Percentiles rank a stretch among this genome's conserved stretches.
phyloP scores from a whole-genome alignment of 805 yeast species.

The Metschnikowia gruessii region DNA sequence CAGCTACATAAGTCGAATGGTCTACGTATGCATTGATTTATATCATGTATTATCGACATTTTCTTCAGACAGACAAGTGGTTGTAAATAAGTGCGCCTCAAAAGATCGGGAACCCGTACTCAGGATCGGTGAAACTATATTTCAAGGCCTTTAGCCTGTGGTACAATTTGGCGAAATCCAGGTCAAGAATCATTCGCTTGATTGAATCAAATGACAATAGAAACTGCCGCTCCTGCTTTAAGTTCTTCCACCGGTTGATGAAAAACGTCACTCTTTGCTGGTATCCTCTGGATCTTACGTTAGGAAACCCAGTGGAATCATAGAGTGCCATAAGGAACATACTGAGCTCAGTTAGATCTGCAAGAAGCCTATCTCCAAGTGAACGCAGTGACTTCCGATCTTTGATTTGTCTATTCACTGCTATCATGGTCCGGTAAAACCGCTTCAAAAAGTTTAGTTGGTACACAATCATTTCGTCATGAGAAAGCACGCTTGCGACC shows the following conservation, averaged over 20 bases:
- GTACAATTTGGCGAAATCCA: background rate
- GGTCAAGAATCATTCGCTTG: background rate
- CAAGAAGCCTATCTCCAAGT: background rate
- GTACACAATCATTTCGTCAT: no score
- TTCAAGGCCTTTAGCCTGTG: no score
- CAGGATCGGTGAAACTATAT: no score
- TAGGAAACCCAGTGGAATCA: background rate
- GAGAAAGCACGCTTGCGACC: no score
- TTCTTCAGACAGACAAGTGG: no score
- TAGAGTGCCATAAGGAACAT: background rate
- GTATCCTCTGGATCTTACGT: background rate
- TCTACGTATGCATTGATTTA: no score
- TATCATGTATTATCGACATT: no score
- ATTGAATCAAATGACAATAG: background rate
- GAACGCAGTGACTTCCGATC: background rate
- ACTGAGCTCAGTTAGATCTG: background rate
- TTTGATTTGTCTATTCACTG: background rate
- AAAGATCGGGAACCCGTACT: no score
- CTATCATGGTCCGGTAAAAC: constrained; percentile 1
- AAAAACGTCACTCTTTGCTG: background rate
- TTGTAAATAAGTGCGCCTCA: no score
- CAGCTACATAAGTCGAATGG: no score
- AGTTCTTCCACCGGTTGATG: background rate
- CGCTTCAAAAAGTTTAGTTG: background rate
- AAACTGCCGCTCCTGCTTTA: background rate